phyloP scores from a whole-genome alignment of 1,284 basidiomycete species.

The Lignosus rhinocerotis region DNA sequence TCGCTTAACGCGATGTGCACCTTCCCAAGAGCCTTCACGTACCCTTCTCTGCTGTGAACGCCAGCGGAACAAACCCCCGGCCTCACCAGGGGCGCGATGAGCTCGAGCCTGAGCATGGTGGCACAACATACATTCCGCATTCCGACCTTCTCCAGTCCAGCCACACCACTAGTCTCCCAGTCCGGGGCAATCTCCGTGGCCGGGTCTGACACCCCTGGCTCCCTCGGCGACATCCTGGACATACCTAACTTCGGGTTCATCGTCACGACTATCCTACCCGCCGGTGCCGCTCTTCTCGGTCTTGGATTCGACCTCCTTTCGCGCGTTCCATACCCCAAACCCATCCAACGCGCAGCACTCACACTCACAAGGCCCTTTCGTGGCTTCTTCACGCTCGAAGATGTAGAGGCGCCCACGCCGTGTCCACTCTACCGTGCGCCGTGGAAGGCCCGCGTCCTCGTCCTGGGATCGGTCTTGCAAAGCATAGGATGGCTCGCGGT shows the following conservation, averaged over 20 bases:
- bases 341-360: slow-evolving; percentile 30
- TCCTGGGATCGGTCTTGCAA: slow-evolving; percentile 37
- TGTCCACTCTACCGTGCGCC: slow-evolving; percentile 29
- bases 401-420: slow-evolving; percentile 44
- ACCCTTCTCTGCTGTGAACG: slow-evolving; percentile 7
- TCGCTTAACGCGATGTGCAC: slow-evolving; percentile 19
- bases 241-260: slow-evolving; percentile 19
- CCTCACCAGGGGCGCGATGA: slow-evolving; percentile 10
- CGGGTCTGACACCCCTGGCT: not conserved
- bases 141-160: not conserved
- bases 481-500: slow-evolving; percentile 35
- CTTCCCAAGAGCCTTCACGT: slow-evolving; percentile 21
- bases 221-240: slow-evolving; percentile 10
- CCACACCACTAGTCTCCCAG: not conserved
- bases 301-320: slow-evolving; percentile 34
- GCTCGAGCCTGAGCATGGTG: slow-evolving; percentile 12
- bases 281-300: slow-evolving; percentile 34
- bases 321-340: slow-evolving; percentile 31
- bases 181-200: not conserved
- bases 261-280: slow-evolving; percentile 37
- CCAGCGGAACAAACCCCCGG: slow-evolving; percentile 3
- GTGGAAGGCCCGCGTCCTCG: slow-evolving; percentile 39
- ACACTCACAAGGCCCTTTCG: slow-evolving; percentile 46
- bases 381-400: slow-evolving; percentile 53
- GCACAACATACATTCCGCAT: slow-evolving; percentile 10